Evolutionary conservation across 75 land plant species (phyloP), one percentile per base, ranked within the genome.

Genomic region (Ceratopteris richardii): DNA sequence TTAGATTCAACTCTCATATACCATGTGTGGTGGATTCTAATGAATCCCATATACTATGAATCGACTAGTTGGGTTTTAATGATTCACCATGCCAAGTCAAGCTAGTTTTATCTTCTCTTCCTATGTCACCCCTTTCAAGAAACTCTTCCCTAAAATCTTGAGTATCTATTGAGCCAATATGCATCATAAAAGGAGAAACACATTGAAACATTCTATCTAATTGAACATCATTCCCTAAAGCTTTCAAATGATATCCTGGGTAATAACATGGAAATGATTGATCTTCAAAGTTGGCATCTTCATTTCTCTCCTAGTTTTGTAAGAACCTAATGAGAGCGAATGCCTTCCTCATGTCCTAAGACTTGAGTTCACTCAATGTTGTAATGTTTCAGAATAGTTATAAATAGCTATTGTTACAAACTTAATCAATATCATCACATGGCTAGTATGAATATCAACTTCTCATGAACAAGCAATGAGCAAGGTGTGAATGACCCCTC

Each of bases 101-200:
- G n/a, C n/a, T n/a, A 72, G 54, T 44, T 56, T 37, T 18, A 25
- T 58, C 62, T 37, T 44, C 33, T 69, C 77, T 31, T 31, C 75
- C 44, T 31, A n/a, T 60, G 27, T 42, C 40, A 28, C 65, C 26
- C 5, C 26, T 18, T 14, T 51, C 57, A 20, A 12, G 13, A 12
- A 52, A 19, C 16, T 63, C 61, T 18, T 61, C 52, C 27, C 11
- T 30, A 17, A 29, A 50, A 22, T 30, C 33, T 41, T 27, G 21
- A 29, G 20, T 27, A 29, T 64, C 43, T 29, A 31, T 17, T 53
- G 43, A 36, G 14, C 57, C 29, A 22, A 9, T 11, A 36, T 53
- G 27, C 54, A 33, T 27, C 18, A 14, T 52, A 3, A 17, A 17
- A 17, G 21, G 21, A 46, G 48, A 3, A 2, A 2, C 48, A 19